A percentile compares a stretch with the other conserved stretches of the same genome.
These are phyloP conservation scores for Paecilomyces sp. DNA, from an alignment of 2,329 filamentous ascomycete species.

Conservation along the genomic window DNA sequence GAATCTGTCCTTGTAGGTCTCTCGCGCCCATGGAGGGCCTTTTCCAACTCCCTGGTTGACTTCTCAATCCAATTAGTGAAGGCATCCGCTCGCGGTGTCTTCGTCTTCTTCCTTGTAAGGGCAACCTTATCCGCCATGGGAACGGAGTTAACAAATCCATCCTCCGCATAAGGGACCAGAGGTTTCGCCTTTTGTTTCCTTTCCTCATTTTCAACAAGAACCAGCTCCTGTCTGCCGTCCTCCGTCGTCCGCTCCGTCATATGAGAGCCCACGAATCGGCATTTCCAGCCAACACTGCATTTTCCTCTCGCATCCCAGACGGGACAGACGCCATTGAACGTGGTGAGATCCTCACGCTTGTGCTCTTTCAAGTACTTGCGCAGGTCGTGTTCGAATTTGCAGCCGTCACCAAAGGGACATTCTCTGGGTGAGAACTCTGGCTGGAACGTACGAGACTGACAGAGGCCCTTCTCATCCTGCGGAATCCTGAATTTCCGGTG, in stretches of 20 bases:
- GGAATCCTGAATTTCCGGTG: conserved; percentile 74
- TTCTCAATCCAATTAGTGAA: conserved; percentile 73
- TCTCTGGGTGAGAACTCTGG: conserved; percentile 72
- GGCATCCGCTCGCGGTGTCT: conserved; percentile 65
- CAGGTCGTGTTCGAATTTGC: conserved; percentile 75
- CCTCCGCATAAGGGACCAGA: conserved; percentile 29
- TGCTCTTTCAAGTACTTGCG: conserved; percentile 77
- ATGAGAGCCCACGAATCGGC: conserved; percentile 81
- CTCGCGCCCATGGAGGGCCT: conserved; percentile 42
- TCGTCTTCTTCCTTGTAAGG: conserved; percentile 64
- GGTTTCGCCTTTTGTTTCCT: conserved; percentile 35
- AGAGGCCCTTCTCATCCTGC: conserved; percentile 69
- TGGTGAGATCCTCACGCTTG: conserved; percentile 70
- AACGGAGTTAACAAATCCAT: conserved; percentile 71
- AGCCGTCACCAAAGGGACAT: conserved; percentile 73
- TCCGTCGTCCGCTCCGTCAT: conserved; percentile 69
- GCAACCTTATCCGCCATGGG: conserved; percentile 63
- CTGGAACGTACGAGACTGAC: conserved; percentile 62
- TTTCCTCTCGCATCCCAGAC: conserved; percentile 68
- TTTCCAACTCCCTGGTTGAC: conserved; percentile 45
- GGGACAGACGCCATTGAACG: conserved; percentile 72
- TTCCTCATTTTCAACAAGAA: conserved; percentile 56
- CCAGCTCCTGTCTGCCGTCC: conserved; percentile 76
- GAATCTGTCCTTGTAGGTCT: conserved; percentile 20
- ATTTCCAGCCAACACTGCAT: conserved; percentile 87